These are phyloP conservation scores for Arthroderma sp. DNA, from an alignment of 2,329 filamentous ascomycete species.

Conservation along the genomic window DNA sequence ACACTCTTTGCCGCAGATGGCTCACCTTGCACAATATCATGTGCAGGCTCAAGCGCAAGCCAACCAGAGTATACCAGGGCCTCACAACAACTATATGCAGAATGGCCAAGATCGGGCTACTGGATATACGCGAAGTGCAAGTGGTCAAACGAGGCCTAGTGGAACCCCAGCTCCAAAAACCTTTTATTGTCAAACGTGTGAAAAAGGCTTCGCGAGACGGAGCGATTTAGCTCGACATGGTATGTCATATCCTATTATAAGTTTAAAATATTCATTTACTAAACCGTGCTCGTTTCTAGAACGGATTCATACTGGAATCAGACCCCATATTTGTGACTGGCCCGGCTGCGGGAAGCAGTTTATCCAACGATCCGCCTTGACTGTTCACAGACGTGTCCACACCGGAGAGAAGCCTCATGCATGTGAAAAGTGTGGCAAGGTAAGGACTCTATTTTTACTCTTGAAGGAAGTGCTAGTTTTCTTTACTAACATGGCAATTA, in stretches of 20 bases:
- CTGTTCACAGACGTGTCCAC: constrained; percentile 88
- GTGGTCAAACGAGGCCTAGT: constrained; percentile 28
- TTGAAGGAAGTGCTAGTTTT: not conserved
- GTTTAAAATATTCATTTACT: constrained; percentile 1
- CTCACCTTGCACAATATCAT: constrained; percentile 40
- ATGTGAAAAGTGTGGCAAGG: constrained; percentile 94
- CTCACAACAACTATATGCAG: constrained; percentile 43
- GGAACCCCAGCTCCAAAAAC: constrained; percentile 50
- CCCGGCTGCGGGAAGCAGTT: constrained; percentile 88
- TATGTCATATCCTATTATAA: constrained; percentile 35
- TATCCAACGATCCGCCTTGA: constrained; percentile 89
- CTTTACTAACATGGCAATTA: constrained; percentile 7
- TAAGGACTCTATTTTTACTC: constrained; percentile 31
- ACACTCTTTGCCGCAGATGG: constrained; percentile 39
- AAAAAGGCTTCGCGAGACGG: constrained; percentile 80
- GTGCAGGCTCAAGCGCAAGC: constrained; percentile 40
- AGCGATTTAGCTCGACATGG: constrained; percentile 92
- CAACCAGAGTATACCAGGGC: constrained; percentile 39
- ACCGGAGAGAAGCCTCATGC: constrained; percentile 97
- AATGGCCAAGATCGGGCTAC: constrained; percentile 29
- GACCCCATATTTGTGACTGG: constrained; percentile 86
- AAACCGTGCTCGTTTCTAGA: constrained; percentile 40
- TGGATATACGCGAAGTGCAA: constrained; percentile 30
- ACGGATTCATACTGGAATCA: constrained; percentile 82
- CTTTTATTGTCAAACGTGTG: constrained; percentile 79